Percentiles rank a stretch among this genome's conserved stretches.
phyloP scores from a whole-genome alignment of 306 rosid genomes.

The Rosa rugosa region DNA sequence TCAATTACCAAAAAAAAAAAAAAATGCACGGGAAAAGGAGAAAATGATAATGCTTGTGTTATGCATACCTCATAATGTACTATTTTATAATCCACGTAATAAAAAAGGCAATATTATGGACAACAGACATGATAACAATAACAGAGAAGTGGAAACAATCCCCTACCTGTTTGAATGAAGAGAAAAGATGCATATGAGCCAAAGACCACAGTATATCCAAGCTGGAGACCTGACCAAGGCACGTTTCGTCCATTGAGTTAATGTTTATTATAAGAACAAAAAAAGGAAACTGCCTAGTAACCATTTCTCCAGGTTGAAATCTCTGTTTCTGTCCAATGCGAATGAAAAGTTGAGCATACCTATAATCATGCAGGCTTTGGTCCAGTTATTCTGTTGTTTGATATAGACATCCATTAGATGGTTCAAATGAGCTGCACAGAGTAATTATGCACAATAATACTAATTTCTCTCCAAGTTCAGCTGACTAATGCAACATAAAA shows the following conservation, averaged over 20 bases:
- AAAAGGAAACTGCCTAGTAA: neutral
- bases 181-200: conserved; percentile 97
- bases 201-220: conserved; percentile 85
- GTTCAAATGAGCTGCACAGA: conserved; percentile 85
- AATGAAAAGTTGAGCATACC: conserved; percentile 45
- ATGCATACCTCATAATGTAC: neutral
- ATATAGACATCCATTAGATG: conserved; percentile 77
- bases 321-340: conserved; percentile 11
- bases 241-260: neutral
- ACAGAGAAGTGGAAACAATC: conserved; percentile 1
- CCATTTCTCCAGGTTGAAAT: neutral
- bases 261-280: neutral
- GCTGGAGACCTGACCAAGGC: conserved; percentile 77
- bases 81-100: neutral
- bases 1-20: neutral
- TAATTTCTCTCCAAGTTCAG: conserved; percentile 17
- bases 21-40: neutral
- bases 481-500: conserved; percentile 1
- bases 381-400: conserved; percentile 66
- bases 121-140: neutral
- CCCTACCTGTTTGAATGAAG: conserved; percentile 83
- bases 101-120: neutral
- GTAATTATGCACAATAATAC: conserved; percentile 25
- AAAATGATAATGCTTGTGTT: neutral
- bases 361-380: conserved; percentile 53